Evolutionary conservation across 1,284 basidiomycete genomes (phyloP).

Genomic region (Marasmius sp.): DNA sequence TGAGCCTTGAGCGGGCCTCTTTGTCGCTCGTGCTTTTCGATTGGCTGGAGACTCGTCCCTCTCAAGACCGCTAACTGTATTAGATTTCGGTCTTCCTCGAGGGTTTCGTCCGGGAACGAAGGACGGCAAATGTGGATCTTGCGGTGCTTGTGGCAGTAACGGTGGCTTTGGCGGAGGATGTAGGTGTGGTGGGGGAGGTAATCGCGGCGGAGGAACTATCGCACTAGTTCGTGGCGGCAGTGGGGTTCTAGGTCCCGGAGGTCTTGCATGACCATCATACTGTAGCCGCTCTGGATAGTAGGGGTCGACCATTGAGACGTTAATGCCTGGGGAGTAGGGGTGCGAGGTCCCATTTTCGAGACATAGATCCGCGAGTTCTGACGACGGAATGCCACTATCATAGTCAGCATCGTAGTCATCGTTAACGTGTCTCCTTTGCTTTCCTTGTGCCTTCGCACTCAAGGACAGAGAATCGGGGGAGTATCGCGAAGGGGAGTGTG

Average conservation of each 20-base stretch:
- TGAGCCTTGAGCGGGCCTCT: constrained; percentile 3
- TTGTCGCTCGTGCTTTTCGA: neutral
- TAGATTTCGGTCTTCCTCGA: neutral
- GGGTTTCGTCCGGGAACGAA: neutral
- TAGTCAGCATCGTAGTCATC: neutral
- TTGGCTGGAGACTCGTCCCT: neutral
- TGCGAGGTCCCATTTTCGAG: neutral
- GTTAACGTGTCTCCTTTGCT: constrained; percentile 5
- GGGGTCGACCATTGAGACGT: neutral
- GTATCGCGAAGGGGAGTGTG: neutral
- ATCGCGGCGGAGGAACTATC: neutral
- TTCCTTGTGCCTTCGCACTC: constrained; percentile 12
- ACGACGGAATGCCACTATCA: constrained; percentile 1
- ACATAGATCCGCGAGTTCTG: constrained; percentile 9
- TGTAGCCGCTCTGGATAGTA: neutral
- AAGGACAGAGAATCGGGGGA: neutral
- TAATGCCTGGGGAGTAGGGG: neutral
- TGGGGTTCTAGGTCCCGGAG: neutral
- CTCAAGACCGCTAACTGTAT: neutral
- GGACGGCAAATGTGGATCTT: too few relatives aligned
- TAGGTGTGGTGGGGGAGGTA: too few relatives aligned
- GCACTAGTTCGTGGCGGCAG: neutral
- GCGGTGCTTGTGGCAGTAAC: too few relatives aligned
- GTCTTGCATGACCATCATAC: neutral
- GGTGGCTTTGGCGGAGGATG: too few relatives aligned